phyloP scores from a whole-genome alignment of 2,329 filamentous ascomycete species.

The Gliomastix tumulicola region DNA sequence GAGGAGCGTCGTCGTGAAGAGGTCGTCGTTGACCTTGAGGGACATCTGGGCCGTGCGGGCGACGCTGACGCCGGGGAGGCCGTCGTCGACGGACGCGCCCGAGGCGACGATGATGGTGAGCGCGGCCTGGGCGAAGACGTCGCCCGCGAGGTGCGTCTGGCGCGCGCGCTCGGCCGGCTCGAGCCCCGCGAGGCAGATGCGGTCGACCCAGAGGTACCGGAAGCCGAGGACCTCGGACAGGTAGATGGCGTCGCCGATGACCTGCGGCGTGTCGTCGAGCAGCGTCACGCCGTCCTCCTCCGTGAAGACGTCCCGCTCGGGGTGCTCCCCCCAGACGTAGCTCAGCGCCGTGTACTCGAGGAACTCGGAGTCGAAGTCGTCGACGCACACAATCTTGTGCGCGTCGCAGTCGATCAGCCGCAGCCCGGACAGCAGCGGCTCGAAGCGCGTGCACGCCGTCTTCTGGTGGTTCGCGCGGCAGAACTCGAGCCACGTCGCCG shows the following conservation, averaged over 20 bases:
- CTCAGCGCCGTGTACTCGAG: slow-evolving; percentile 25
- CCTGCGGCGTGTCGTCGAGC: slow-evolving; percentile 11
- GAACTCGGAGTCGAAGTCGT: slow-evolving; percentile 14
- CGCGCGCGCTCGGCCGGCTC: slow-evolving; percentile 13
- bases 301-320: background rate
- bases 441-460: slow-evolving; percentile 11
- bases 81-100: slow-evolving; percentile 16
- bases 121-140: slow-evolving; percentile 22
- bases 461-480: slow-evolving; percentile 20
- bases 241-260: slow-evolving; percentile 24
- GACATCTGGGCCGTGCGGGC: slow-evolving; percentile 25
- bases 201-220: slow-evolving; percentile 29
- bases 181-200: slow-evolving; percentile 22
- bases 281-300: too few relatives aligned
- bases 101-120: slow-evolving; percentile 27
- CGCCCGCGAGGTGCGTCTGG: slow-evolving; percentile 21
- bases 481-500: slow-evolving; percentile 24
- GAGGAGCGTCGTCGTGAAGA: slow-evolving; percentile 26
- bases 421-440: slow-evolving; percentile 15
- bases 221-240: slow-evolving; percentile 22
- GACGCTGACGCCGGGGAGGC: slow-evolving; percentile 23
- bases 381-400: slow-evolving; percentile 17
- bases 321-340: slow-evolving; percentile 19
- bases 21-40: slow-evolving; percentile 19
- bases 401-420: slow-evolving; percentile 22